Evolutionary conservation across 345 rosid genomes (phyloP).

Genomic region (Heritiera fomes): DNA sequence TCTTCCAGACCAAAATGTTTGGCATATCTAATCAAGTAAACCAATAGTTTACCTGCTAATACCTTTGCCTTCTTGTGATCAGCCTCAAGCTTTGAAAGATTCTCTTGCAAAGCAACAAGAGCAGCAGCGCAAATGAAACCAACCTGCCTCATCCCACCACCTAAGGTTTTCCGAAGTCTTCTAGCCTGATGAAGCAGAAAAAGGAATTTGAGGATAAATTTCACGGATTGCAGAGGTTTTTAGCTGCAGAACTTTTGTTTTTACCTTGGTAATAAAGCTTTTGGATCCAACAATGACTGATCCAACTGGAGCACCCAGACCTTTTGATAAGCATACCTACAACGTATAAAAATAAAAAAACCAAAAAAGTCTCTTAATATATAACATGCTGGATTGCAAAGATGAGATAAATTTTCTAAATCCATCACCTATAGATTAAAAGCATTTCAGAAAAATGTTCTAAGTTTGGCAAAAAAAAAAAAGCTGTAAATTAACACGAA

Average conservation of each 20-base stretch:
- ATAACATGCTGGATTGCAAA: not conserved
- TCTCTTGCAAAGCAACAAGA: constrained; percentile 69
- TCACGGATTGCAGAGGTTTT: not conserved
- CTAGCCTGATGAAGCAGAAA: constrained; percentile 54
- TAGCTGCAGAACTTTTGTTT: not conserved
- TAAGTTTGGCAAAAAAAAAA: not conserved
- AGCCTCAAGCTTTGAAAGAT: constrained; percentile 57
- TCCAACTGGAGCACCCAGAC: constrained; percentile 93
- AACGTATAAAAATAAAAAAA: constrained; percentile 4
- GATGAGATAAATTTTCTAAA: not conserved
- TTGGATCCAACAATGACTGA: constrained; percentile 86
- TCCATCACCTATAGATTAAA: too few species aligned
- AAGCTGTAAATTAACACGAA: not conserved
- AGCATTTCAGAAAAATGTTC: not conserved
- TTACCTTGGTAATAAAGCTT: constrained; percentile 74
- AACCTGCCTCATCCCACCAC: constrained; percentile 95
- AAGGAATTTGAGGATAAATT: not conserved
- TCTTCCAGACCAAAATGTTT: not conserved
- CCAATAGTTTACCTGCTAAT: constrained; percentile 64
- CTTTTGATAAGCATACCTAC: constrained; percentile 89
- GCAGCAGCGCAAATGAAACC: constrained; percentile 90
- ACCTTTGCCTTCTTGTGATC: constrained; percentile 84
- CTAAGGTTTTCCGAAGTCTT: constrained; percentile 82
- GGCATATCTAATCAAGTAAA: not conserved
- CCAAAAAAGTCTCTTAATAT: not conserved